Evolutionary conservation across 139 green algal species (phyloP), one percentile per base, ranked within the genome.

Genomic region (Haematococcus lacustris): DNA sequence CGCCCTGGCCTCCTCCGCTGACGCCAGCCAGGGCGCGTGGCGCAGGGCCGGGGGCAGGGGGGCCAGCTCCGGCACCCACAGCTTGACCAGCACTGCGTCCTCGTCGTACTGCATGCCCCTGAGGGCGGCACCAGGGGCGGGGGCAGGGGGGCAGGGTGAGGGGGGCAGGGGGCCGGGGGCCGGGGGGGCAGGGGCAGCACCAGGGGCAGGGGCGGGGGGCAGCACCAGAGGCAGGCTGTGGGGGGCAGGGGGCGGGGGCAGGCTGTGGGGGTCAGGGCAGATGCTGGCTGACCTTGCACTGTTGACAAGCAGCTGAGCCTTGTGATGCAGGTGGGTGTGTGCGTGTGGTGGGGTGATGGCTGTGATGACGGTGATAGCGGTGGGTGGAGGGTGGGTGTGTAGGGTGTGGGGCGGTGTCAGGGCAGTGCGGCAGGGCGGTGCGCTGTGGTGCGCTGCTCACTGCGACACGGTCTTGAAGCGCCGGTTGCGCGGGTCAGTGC

Each of bases 401-500:
- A n/a, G n/a, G n/a, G n/a, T n/a, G n/a, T 28, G 25, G 62, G 7
- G 25, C 30, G 34, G n/a, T 28, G 30, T 41, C 30, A 50, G 21
- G 6, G 6, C 59, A 66, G 25, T 13, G 9, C 47, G 30, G 25
- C 6, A 13, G 5, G 7, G 30, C 64, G 6, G 41, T 43, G 47
- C 25, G 7, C 21, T 40, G 5, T 71, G 41, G 0, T 1, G 65
- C 75, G 43, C 43, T 17, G 17, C 43, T 53, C 43, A 53, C 64
- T 90, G 85, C 7, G 75, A 84, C 13, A 89, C 86, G 0, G 81
- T 88, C 32, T 80, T 77, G 71, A 91, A 91, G 5, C 39, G 34
- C 4, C 81, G 63, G 76, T 88, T 74, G 6, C 83, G 78, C 0
- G 78, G 86, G 67, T 88, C 86, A 47, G 72, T 77, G 34, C 81